Conservation (phyloP, 2,329 filamentous ascomycete species). For the Gliomastix tumulicola region DNA sequence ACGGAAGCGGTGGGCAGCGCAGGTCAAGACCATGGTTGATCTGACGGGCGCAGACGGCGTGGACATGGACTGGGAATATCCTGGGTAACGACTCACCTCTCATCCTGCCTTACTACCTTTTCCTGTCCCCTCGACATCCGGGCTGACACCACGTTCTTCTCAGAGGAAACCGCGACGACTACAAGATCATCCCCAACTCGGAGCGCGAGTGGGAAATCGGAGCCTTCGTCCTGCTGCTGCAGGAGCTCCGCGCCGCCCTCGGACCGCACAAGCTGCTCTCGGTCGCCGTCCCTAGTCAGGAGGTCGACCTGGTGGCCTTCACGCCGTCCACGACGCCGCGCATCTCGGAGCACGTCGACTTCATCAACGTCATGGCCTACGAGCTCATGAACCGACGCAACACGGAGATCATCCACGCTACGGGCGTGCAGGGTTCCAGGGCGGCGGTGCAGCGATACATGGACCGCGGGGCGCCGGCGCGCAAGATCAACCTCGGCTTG, state of each 20-base stretch:
- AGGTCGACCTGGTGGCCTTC: conserved; percentile 61
- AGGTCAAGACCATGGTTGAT: conserved; percentile 56
- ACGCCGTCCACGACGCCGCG: conserved; percentile 48
- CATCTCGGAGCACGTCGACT: conserved; percentile 55
- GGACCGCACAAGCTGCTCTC: conserved; percentile 53
- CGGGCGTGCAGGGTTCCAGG: conserved; percentile 48
- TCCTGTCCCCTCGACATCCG: too few relatives aligned
- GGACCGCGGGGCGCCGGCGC: conserved; percentile 38
- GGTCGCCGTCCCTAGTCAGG: conserved; percentile 59
- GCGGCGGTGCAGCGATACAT: conserved; percentile 53
- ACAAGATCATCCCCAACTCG: conserved; percentile 56
- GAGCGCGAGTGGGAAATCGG: conserved; percentile 54
- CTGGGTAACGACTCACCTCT: too few relatives aligned
- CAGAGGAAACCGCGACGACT: conserved; percentile 63
- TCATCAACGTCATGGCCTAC: conserved; percentile 64
- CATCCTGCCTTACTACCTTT: too few relatives aligned
- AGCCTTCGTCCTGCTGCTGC: conserved; percentile 55
- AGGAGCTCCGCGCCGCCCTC: conserved; percentile 49
- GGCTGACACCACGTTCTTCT: too few relatives aligned
- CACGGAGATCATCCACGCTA: conserved; percentile 56
- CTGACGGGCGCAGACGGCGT: conserved; percentile 57
- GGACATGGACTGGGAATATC: conserved; percentile 61
- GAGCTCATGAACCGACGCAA: conserved; percentile 66
- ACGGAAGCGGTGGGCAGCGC: conserved; percentile 53
- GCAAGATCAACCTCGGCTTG: conserved; percentile 55